Evolutionary conservation across 1,284 basidiomycete species (phyloP).

Genomic region (Marasmius oreades): DNA sequence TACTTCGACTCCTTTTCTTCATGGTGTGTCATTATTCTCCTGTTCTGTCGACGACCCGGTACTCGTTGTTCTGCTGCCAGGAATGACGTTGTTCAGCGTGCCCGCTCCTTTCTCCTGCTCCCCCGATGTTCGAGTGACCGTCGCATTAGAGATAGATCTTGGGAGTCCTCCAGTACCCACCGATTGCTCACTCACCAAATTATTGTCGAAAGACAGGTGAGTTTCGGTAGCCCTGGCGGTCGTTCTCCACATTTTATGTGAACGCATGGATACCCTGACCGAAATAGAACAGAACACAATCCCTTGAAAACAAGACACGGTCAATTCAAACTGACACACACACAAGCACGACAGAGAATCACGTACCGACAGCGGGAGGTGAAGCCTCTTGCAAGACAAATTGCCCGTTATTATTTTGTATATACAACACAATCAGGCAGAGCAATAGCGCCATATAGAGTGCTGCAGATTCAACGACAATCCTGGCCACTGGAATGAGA

Average conservation of each 20-base stretch:
- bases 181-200: background rate
- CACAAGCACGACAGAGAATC: background rate
- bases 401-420: slow-evolving; percentile 23
- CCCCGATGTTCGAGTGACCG: no score
- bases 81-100: no score
- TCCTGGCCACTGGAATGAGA: slow-evolving; percentile 24
- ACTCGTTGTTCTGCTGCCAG: no score
- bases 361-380: slow-evolving; percentile 28
- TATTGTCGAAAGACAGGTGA: background rate
- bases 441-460: slow-evolving; percentile 25
- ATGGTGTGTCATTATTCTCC: no score
- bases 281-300: slow-evolving; percentile 1
- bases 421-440: slow-evolving; percentile 26
- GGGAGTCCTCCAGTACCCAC: no score
- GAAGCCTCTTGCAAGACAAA: slow-evolving; percentile 26
- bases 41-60: no score
- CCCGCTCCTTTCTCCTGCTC: no score
- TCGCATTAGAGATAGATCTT: no score
- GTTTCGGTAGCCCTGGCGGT: background rate
- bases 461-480: slow-evolving; percentile 29
- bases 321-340: background rate
- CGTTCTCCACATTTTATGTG: slow-evolving; percentile 1
- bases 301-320: background rate
- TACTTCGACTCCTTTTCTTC: no score
- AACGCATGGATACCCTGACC: background rate